phyloP scores from a whole-genome alignment of 495 filamentous ascomycete species.

The Penicillium odoratum region DNA sequence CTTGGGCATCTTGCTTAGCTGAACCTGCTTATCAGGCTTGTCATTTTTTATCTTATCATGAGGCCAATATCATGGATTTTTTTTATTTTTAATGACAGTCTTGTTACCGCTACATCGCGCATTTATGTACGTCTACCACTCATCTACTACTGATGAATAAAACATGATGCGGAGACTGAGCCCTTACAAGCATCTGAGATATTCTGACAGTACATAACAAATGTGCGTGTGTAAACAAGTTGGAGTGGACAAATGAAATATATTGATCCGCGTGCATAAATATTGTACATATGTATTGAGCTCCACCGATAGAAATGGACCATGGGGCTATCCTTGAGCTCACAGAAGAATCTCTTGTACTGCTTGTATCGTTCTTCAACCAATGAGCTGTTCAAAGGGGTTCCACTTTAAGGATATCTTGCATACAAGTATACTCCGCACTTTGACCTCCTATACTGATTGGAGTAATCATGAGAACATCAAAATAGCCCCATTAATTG shows the following conservation, averaged over 20 bases:
- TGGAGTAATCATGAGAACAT: neutral
- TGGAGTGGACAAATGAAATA: no score
- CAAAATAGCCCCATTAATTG: neutral
- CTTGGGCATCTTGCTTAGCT: neutral
- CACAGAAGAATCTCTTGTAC: neutral
- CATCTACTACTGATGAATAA: no score
- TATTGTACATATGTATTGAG: no score
- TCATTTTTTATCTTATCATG: neutral
- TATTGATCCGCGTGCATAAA: neutral
- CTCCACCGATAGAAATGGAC: no score
- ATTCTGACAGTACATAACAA: no score
- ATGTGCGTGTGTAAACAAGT: no score
- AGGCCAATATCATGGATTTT: neutral
- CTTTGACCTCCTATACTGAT: conserved; percentile 1
- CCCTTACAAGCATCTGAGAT: no score
- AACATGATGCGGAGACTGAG: no score
- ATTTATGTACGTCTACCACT: neutral
- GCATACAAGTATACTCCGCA: neutral
- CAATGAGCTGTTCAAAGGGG: no score
- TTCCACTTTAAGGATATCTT: neutral
- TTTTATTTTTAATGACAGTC: neutral
- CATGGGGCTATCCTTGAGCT: neutral
- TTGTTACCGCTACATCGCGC: neutral
- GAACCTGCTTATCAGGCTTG: neutral
- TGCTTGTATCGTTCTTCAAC: neutral